Conservation (phyloP, 2,329 filamentous ascomycete genomes). For the Claviceps sp. region DNA sequence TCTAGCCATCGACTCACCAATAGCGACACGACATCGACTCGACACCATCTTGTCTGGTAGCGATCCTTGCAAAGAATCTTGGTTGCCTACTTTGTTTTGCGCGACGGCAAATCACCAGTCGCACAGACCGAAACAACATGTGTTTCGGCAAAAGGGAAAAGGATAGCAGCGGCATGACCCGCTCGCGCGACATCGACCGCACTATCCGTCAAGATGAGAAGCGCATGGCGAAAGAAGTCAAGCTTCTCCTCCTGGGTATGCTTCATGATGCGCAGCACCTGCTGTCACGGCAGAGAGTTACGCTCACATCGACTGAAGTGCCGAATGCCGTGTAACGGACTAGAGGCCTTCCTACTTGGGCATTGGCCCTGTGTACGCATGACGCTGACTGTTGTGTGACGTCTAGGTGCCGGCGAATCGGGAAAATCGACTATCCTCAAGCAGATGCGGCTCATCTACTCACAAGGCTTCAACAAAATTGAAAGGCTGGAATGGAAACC, state of each 20-base stretch:
- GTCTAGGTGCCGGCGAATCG: slow-evolving; percentile 75
- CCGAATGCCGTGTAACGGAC: slow-evolving; percentile 3
- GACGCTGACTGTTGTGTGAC: slow-evolving; percentile 4
- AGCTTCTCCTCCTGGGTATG: slow-evolving; percentile 79
- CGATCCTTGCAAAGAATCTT: not conserved
- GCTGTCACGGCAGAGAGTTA: not conserved
- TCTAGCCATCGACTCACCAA: not conserved
- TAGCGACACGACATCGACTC: not conserved
- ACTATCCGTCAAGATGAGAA: slow-evolving; percentile 79
- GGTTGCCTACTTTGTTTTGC: not conserved
- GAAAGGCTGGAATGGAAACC: slow-evolving; percentile 91
- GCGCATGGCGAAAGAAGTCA: slow-evolving; percentile 73
- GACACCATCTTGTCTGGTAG: not conserved
- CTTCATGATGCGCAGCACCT: not conserved
- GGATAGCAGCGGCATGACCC: slow-evolving; percentile 31
- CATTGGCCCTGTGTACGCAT: not conserved
- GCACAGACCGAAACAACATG: slow-evolving; percentile 28
- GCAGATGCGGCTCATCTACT: slow-evolving; percentile 97
- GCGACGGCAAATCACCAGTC: not conserved
- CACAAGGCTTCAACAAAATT: slow-evolving; percentile 75
- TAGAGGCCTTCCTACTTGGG: not conserved
- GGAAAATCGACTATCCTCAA: slow-evolving; percentile 94
- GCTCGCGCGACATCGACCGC: slow-evolving; percentile 72
- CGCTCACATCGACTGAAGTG: not conserved
- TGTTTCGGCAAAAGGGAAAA: slow-evolving; percentile 49